phyloP scores from a whole-genome alignment of 2,329 filamentous ascomycete genomes.

The Colletotrichum liriopes region DNA sequence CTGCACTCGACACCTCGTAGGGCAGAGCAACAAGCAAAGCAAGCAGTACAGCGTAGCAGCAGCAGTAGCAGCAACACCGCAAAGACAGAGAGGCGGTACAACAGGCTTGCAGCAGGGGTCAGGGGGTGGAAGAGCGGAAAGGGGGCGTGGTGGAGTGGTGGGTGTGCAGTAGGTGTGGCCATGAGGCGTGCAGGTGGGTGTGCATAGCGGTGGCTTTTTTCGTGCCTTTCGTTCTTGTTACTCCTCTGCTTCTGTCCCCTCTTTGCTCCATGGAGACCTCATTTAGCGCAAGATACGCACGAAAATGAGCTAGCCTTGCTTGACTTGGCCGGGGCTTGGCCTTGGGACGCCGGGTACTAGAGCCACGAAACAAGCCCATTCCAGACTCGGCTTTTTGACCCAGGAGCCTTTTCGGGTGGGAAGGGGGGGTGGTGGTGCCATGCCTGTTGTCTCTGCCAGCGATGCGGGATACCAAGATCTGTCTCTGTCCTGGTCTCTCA shows the following conservation, averaged over 20 bases:
- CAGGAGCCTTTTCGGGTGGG: background rate
- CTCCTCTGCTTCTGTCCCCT: conserved; percentile 9
- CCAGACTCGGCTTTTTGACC: conserved; percentile 25
- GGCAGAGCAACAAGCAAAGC: conserved; percentile 41
- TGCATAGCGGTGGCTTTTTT: conserved; percentile 26
- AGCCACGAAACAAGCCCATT: conserved; percentile 37
- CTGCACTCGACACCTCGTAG: conserved; percentile 35
- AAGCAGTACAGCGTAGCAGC: background rate
- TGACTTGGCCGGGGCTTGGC: conserved; percentile 16
- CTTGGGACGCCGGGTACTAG: conserved; percentile 28
- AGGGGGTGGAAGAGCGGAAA: conserved; percentile 15
- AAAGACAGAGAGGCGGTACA: conserved; percentile 33
- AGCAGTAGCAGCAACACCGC: conserved; percentile 11
- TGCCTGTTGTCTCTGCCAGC: conserved; percentile 31
- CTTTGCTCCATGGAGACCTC: conserved; percentile 21
- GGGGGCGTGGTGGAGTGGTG: conserved; percentile 16
- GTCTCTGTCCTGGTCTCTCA: conserved; percentile 33
- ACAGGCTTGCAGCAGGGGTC: conserved; percentile 29
- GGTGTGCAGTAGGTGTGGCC: conserved; percentile 5
- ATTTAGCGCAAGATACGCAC: conserved; percentile 35
- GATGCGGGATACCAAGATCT: conserved; percentile 35
- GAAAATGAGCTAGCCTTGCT: conserved; percentile 29
- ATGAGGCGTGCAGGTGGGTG: conserved; percentile 2
- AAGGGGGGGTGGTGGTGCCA: conserved; percentile 4
- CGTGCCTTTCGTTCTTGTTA: conserved; percentile 22